Evolutionary conservation across 2,329 filamentous ascomycete genomes (phyloP), one percentile per base, ranked within the genome.

Genomic region (Cryphonectria parasitica): DNA sequence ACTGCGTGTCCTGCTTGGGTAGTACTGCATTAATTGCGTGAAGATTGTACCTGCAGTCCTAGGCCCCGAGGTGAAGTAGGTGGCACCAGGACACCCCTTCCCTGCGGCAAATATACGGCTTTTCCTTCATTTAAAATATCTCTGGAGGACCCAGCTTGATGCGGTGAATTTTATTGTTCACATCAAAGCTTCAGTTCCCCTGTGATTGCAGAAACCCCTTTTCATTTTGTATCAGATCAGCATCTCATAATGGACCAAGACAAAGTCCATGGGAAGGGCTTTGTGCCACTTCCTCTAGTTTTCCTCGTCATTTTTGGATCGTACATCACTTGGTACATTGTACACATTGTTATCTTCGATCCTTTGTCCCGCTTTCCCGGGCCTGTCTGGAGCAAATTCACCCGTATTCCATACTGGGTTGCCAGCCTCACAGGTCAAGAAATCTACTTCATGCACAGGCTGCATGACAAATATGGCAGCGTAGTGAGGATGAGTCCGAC

Each of bases 381-480:
- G 1, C 67, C 67, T 11, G 69, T 69, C 49, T 49, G 75, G 3
- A 56, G 62, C 1, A 71, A 67, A 6, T 64, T 75, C 28, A 77
- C 69, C 31, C 74, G 74, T 3, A 69, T 76, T 1, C 75, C 75
- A 1, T 76, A 74, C 41, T 75, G 74, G 74, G 64, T 74, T 25
- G 67, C 70, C 13, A 70, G 61, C 62, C 54, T 76, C 0, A 69
- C 63, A 15, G 76, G 76, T 22, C 61, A 74, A 39, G 69, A 74
- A 49, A 68, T 74, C n/a, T 45, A 61, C 41, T 73, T 71, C 67
- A 60, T 76, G 49, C 49, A 52, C 1, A 64, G 62, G 10, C 39
- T 71, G 34, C 66, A 71, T 25, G 56, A 69, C 28, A 49, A 66
- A 31, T 64, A 70, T 39, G 69, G 69, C 22, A 67, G 28, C 15